Evolutionary conservation across 306 rosid genomes (phyloP).

Genomic region (Sesbania bispinosa): DNA sequence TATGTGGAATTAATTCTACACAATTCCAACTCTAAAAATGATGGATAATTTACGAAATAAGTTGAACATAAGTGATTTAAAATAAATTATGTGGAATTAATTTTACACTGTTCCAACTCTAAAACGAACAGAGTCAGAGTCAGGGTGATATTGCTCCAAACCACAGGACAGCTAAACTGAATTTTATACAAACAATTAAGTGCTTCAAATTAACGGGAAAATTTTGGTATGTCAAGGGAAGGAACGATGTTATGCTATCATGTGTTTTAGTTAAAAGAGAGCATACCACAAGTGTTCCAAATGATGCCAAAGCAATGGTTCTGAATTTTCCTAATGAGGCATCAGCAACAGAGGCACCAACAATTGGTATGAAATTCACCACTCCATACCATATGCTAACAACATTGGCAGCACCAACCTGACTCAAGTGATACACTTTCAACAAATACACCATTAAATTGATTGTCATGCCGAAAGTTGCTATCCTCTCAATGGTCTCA

Average conservation of each 20-base stretch:
- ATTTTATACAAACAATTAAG: neutral
- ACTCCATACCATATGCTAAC: constrained; percentile 9
- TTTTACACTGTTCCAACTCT: no score
- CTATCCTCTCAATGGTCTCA: constrained; percentile 34
- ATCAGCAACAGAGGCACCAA: constrained; percentile 41
- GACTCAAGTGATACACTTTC: constrained; percentile 29
- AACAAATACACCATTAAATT: constrained; percentile 38
- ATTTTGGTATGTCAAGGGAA: neutral
- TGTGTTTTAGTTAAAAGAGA: neutral
- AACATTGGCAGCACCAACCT: constrained; percentile 38
- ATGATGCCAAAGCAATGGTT: constrained; percentile 35
- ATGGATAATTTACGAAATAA: no score
- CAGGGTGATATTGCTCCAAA: no score
- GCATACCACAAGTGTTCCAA: constrained; percentile 33
- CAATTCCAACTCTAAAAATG: no score
- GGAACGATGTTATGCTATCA: neutral
- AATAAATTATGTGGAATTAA: no score
- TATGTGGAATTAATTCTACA: no score
- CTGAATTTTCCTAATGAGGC: constrained; percentile 32
- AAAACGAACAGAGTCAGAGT: no score
- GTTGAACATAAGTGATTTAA: no score
- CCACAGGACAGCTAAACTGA: neutral
- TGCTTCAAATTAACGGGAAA: no score
- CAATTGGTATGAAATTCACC: constrained; percentile 15
- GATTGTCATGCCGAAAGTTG: constrained; percentile 21